phyloP scores from a whole-genome alignment of 805 yeast species.

The Candida awuae region DNA sequence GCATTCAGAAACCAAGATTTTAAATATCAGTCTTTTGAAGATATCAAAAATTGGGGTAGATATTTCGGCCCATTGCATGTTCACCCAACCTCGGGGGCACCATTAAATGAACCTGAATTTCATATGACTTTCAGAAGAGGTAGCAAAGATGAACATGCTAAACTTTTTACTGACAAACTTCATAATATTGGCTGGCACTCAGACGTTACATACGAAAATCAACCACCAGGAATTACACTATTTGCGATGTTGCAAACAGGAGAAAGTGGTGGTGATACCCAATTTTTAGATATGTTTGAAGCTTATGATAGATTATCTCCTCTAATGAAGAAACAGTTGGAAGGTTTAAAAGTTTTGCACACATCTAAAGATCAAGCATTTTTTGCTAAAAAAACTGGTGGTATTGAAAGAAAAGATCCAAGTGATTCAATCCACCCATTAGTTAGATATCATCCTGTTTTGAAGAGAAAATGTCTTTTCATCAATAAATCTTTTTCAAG shows the following conservation, averaged over 20 bases:
- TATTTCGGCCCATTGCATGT: slow-evolving; percentile 67
- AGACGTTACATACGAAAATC: slow-evolving; percentile 67
- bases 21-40: slow-evolving; percentile 44
- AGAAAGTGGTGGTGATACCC: slow-evolving; percentile 74
- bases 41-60: slow-evolving; percentile 43
- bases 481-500: slow-evolving; percentile 57
- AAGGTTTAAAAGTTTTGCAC: slow-evolving; percentile 60
- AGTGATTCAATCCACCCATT: slow-evolving; percentile 62
- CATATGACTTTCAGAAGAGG: slow-evolving; percentile 53
- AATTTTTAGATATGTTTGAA: slow-evolving; percentile 59
- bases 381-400: slow-evolving; percentile 47
- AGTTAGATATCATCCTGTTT: slow-evolving; percentile 66
- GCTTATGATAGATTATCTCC: slow-evolving; percentile 69
- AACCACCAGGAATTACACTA: slow-evolving; percentile 65
- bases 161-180: slow-evolving; percentile 30
- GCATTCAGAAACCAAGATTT: slow-evolving; percentile 63
- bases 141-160: slow-evolving; percentile 30
- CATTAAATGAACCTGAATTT: slow-evolving; percentile 48
- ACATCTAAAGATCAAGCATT: slow-evolving; percentile 65
- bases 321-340: slow-evolving; percentile 47
- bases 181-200: slow-evolving; percentile 54
- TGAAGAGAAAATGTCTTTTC: slow-evolving; percentile 51
- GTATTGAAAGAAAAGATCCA: slow-evolving; percentile 56
- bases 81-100: slow-evolving; percentile 72
- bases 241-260: slow-evolving; percentile 48